phyloP scores from a whole-genome alignment of 176 grass and related monocot genomes.

The Oryza coarctata region DNA sequence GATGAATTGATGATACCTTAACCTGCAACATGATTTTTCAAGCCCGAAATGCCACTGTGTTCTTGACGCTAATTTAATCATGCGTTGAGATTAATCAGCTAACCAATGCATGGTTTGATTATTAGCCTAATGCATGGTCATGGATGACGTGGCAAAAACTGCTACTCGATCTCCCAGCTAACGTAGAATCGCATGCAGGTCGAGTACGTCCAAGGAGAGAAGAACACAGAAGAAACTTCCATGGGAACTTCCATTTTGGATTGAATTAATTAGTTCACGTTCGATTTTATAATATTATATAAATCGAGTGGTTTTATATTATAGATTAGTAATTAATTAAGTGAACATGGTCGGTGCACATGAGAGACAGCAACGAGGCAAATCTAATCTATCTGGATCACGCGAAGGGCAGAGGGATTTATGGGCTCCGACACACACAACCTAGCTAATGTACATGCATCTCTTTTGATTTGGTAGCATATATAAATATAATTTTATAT shows the following conservation, averaged over 20 bases:
- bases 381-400: constrained; percentile 28
- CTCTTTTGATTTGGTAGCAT: not conserved
- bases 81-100: not conserved
- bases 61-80: constrained; percentile 4
- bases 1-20: constrained; percentile 25
- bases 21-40: constrained; percentile 24
- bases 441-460: not conserved
- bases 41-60: constrained; percentile 26
- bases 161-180: not conserved
- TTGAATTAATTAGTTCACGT: not conserved
- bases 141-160: constrained; percentile 28
- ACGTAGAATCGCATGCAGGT: too few relatives aligned
- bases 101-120: not conserved
- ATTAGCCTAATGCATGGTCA: not conserved
- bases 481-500: too few relatives aligned
- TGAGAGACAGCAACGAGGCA: constrained; percentile 25
- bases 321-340: not conserved
- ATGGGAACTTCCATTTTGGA: constrained; percentile 16
- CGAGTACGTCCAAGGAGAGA: constrained; percentile 5
- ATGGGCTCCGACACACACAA: constrained; percentile 9
- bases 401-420: not conserved
- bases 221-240: constrained; percentile 32
- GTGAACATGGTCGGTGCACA: constrained; percentile 27
- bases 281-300: not conserved
- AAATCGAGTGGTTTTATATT: not conserved